Evolutionary conservation across 495 filamentous ascomycete genomes (phyloP), one percentile per base, ranked within the genome.

Genomic region (Penicillium ucsense): DNA sequence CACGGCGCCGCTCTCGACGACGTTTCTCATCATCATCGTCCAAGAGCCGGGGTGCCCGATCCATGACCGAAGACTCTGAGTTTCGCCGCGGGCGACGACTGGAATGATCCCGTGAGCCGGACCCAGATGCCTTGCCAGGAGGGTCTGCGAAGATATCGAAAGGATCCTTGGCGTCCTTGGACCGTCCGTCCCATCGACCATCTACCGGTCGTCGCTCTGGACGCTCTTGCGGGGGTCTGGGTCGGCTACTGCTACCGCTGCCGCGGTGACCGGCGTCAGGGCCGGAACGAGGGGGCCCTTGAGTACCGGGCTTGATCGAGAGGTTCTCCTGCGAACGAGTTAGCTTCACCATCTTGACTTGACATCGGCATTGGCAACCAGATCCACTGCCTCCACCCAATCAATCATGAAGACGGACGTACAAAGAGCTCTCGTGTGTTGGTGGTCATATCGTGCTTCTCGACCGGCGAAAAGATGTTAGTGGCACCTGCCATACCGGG

Each of bases 31-130:
- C 86, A 31, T 92, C 87, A 36, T 81, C 75, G 44, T 79, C 76
- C 48, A 86, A 60, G 0, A 74, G 73, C 59, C 77, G 81, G 11
- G 70, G 65, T 35, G 72, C 66, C 20, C 71, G 71, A 30, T 89
- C 86, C 62, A 86, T 78, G 42, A 92, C 75, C 0, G 94, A 99
- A 0, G 92, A 94, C 47, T 97, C 94, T 3, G 92, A 97, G 65
- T 96, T 97, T 41, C 90, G 84, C 54, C 94, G 80, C 6, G 79
- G 79, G 38, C 85, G 80, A 46, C 76, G 71, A 4, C 75, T 70
- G 8, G 36, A 38, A 47, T 47, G 36, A 48, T 60, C 32, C 47
- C 47, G 38, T 51, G 49, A 31, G 37, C 53, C 43, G 12, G 60
- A 56, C 38, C 63, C 63, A 50, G 65, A 52, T 5, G 55, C 38